A percentile compares a stretch with the other conserved stretches of the same genome.
phyloP scores from a whole-genome alignment of 805 yeast genomes.

The Zygoascus biomembranicola region DNA sequence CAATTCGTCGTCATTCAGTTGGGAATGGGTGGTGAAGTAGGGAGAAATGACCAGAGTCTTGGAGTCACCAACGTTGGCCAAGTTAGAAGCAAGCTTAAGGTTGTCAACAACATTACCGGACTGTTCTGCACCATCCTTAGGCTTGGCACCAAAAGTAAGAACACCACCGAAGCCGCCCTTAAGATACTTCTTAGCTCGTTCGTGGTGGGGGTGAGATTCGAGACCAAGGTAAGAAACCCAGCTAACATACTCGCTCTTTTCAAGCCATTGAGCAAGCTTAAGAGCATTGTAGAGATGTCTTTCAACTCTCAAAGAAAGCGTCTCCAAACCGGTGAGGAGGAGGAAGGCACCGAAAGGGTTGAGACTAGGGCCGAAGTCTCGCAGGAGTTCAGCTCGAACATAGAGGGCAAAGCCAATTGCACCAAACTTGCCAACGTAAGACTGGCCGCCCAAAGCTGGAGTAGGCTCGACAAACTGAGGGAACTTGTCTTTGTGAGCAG shows the following conservation, averaged over 20 bases:
- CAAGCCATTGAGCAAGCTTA: conserved; percentile 69
- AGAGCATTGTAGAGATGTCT: conserved; percentile 82
- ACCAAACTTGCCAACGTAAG: conserved; percentile 76
- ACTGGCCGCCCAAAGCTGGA: conserved; percentile 88
- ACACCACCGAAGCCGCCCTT: conserved; percentile 78
- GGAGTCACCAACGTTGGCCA: conserved; percentile 96
- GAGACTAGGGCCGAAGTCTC: conserved; percentile 87
- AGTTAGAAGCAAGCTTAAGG: conserved; percentile 78
- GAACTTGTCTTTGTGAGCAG: conserved; percentile 72
- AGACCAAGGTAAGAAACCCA: conserved; percentile 95
- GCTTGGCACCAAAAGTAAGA: conserved; percentile 83
- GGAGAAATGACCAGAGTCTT: conserved; percentile 95
- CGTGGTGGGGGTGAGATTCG: conserved; percentile 68
- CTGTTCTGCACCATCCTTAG: conserved; percentile 53
- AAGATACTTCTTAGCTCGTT: conserved; percentile 75
- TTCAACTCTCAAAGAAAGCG: conserved; percentile 86
- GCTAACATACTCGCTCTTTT: conserved; percentile 55
- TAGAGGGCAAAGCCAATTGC: conserved; percentile 70
- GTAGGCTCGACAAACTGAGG: conserved; percentile 90
- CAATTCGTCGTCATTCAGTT: conserved; percentile 75
- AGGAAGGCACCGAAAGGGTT: conserved; percentile 86
- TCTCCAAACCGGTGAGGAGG: conserved; percentile 86
- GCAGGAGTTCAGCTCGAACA: conserved; percentile 71
- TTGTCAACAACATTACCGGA: conserved; percentile 80
- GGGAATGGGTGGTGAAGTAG: conserved; percentile 92